Evolutionary conservation across 2,329 filamentous ascomycete species (phyloP).

Genomic region (Sporothrix pallida): DNA sequence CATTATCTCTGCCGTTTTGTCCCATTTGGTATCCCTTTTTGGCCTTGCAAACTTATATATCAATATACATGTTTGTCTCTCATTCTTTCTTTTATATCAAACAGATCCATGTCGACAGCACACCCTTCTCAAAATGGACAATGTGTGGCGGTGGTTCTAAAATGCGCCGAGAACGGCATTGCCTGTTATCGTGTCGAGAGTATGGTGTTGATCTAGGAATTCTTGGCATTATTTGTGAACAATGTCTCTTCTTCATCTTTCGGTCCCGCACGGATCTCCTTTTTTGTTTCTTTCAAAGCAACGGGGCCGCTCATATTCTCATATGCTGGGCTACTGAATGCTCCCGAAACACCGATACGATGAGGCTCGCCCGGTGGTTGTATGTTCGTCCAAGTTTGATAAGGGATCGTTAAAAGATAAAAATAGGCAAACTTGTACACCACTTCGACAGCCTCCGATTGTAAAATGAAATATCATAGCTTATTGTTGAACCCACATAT

Average conservation of each 20-base stretch:
- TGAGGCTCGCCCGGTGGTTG: neutral
- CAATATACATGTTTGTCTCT: neutral
- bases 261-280: neutral
- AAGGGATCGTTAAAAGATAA: neutral
- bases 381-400: neutral
- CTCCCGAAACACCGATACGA: neutral
- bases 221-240: neutral
- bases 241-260: neutral
- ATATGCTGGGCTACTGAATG: too few species aligned
- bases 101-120: too few species aligned
- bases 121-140: too few species aligned
- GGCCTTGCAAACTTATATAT: neutral
- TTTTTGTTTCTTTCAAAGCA: neutral
- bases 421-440: neutral
- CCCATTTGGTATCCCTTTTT: neutral
- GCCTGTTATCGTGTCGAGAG: slow-evolving; percentile 3
- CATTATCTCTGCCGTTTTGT: slow-evolving; percentile 20
- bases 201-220: neutral
- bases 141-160: neutral
- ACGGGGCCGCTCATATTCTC: neutral
- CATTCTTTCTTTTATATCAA: neutral
- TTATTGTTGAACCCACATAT: neutral
- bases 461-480: neutral
- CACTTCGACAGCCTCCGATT: neutral
- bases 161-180: slow-evolving; percentile 8